Evolutionary conservation across 2,329 filamentous ascomycete species (phyloP), one percentile per base, ranked within the genome.

Genomic region (Mariannaea elegans): DNA sequence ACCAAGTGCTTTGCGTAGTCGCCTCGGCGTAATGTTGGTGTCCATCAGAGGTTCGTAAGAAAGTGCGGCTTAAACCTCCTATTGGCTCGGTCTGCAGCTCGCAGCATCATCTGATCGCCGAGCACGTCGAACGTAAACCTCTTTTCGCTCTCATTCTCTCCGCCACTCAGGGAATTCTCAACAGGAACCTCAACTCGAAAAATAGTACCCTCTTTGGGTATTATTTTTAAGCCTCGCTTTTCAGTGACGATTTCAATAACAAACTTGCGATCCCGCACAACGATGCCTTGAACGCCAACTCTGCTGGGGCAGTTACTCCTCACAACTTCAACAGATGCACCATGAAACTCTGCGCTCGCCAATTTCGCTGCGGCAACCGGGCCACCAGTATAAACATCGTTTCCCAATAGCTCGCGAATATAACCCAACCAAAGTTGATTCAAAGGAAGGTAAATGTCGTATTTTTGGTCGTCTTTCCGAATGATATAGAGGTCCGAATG

Each of bases 11-110:
- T 21, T 32, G 13, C 19, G 24, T 27, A 5, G 24, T 27, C 24
- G 2, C 10, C n/a, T 44, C 32, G 14, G 39, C 16, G 14, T n/a
- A 27, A 23, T 52, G 24, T 19, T 7, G 19, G 13, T 7, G 14
- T 7, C 18, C 4, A 23, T 90, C 81, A 97, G 13, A 97, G 75
- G 65, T 91, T 88, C 47, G 88, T 84, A 63, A 93, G 81, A 70
- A 92, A 93, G 73, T 94, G 93, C 72, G 87, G 83, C 78, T 95
- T 97, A 78, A 97, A 97, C 79, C 97, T 98, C 78, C 88, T 93
- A 70, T 91, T 97, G 47, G 93, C 92, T 19, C 95, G 82, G 73
- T 98, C 94, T 14, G 90, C 88, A 2, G 94, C 89, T 10, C 93
- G 84, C 65, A 89, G 87, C 81, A 93, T 87, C 71, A 98, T 94